Base-by-base conservation (phyloP, 306 rosid species). In the Gastrolobium villosum region DNA sequence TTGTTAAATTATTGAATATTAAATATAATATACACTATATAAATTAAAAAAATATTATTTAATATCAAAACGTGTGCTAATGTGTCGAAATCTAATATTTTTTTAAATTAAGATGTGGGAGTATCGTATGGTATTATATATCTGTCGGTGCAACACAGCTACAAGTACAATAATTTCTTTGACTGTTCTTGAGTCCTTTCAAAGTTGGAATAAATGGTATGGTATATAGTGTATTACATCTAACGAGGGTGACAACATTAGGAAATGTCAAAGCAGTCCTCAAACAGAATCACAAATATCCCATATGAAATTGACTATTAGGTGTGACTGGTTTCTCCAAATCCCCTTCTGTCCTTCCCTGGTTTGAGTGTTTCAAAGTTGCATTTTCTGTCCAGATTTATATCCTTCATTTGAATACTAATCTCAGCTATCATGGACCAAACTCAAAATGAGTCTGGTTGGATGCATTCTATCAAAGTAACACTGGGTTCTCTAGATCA, bases 401-500 rank as follows among this genome's bases (percentile, higher is more conserved):
- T 45, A 54, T n/a, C 76, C 43, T 55, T 45, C 50, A 37, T 13
- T 14, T 41, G 57, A 4, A 46, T 13, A 48, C 39, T 49, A 20
- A 20, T 49, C 50, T 60, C 8, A 72, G 15, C 30, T 44, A 31
- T 44, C 52, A 71, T 79, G 83, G 73, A 79, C 48, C 67, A 72
- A 67, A 73, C 70, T 13, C 79, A 56, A 34, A 66, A 67, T 9
- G 81, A 75, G n/a, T 49, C 26, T 39, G 5, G 71, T 5, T 81
- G 84, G 84, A 81, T 75, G 72, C 39, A 72, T 15, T 64, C 81
- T 10, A 66, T 81, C 32, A 62, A 75, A 32, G 81, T 81, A 11
- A 74, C 79, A 28, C 59, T 81, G 0, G 81, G 81, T 26, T 75
- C 84, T 74, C 66, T 81, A 31, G 80, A 66, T 48, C 81, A 81